Evolutionary conservation across 768 basidiomycete species (phyloP).

Genomic region (Tulasnella sp.): DNA sequence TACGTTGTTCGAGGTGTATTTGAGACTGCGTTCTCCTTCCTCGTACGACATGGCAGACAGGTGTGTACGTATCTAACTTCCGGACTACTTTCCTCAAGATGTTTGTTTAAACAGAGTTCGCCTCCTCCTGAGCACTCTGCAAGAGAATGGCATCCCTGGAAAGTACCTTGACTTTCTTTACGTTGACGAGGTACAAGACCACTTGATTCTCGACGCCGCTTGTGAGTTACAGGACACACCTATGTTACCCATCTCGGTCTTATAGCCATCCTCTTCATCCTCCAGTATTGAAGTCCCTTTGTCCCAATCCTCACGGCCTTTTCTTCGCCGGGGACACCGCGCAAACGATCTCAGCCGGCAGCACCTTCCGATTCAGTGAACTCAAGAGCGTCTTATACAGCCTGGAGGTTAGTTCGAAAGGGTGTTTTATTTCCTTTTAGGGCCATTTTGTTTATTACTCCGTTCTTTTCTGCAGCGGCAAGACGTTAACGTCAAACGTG

Average conservation of each 20-base stretch:
- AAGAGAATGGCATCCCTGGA: background rate
- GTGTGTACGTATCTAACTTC: slow-evolving; percentile 29
- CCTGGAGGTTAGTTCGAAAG: background rate
- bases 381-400: background rate
- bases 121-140: background rate
- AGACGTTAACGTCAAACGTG: background rate
- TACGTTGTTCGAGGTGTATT: slow-evolving; percentile 46
- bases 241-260: background rate
- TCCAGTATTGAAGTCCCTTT: background rate
- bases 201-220: slow-evolving; percentile 55
- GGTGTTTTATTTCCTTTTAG: background rate
- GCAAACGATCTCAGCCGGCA: background rate
- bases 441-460: no score
- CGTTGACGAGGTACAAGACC: slow-evolving; percentile 68
- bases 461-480: background rate
- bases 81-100: background rate
- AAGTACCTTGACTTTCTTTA: slow-evolving; percentile 49
- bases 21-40: slow-evolving; percentile 34
- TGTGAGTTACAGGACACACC: slow-evolving; percentile 35
- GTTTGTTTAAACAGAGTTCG: background rate
- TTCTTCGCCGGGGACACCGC: slow-evolving; percentile 15
- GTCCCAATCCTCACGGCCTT: slow-evolving; percentile 6
- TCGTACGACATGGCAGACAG: slow-evolving; percentile 56
- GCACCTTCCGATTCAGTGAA: background rate
- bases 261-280: no score